phyloP scores from a whole-genome alignment of 179 eudicot species.

The Beta macrorhiza region DNA sequence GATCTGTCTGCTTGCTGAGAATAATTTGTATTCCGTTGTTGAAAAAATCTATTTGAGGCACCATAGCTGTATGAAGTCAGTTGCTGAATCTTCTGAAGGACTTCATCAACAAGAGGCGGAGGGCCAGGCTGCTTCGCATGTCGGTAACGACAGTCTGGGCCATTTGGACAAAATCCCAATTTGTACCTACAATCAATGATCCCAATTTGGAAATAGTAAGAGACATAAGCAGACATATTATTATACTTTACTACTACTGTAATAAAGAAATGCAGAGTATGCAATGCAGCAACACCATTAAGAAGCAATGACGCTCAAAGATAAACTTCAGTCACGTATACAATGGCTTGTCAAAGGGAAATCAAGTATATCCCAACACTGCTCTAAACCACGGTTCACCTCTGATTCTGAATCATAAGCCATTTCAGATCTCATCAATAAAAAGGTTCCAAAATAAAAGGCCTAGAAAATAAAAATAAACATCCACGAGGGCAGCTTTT shows the following conservation, averaged over 20 bases:
- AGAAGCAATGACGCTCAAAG: not conserved
- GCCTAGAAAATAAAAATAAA: not conserved
- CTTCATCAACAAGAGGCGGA: conserved; percentile 95
- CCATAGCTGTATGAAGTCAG: conserved; percentile 66
- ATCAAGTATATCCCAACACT: not conserved
- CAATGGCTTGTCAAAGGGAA: not conserved
- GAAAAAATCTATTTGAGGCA: conserved; percentile 63
- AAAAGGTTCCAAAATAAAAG: not conserved
- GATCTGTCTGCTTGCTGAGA: conserved; percentile 65
- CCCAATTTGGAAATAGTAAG: conserved; percentile 4
- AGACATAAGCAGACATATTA: not conserved
- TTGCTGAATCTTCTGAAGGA: conserved; percentile 90
- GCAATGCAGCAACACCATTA: not conserved
- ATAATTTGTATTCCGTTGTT: conserved; percentile 61
- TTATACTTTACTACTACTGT: not conserved
- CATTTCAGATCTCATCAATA: not conserved
- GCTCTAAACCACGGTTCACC: not conserved
- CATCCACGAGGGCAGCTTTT: not conserved
- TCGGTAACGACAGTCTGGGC: conserved; percentile 95
- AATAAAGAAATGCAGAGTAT: not conserved
- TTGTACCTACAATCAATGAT: conserved; percentile 67
- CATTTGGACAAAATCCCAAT: conserved; percentile 97
- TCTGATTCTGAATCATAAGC: not conserved
- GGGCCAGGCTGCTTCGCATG: conserved; percentile 97
- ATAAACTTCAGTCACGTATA: not conserved